Base-by-base conservation (phyloP, 2,329 filamentous ascomycete species). In the Penicillium paneum region DNA sequence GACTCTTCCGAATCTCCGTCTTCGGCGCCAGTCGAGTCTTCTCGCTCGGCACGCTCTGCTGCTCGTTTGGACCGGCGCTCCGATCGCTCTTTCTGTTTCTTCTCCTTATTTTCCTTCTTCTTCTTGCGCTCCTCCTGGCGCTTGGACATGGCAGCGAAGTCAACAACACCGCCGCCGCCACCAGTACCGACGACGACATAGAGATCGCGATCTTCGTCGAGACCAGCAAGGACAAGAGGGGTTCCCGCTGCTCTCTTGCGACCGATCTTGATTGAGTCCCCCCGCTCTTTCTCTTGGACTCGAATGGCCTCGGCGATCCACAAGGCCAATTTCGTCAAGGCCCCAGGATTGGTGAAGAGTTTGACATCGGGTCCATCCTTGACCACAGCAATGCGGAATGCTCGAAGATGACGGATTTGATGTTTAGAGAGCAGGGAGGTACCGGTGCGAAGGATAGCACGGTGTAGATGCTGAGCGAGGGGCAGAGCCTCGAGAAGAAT, bases 151-250 rank as follows among this genome's bases (percentile, higher is more conserved):
- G 84, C 82, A 35, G 84, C 83, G 63, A 88, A 77, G 39, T 81
- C 81, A 3, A 82, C 86, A 0, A 88, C 88, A 1, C 88, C 89
- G 4, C 90, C 90, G 2, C 92, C 91, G 4, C 92, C 90, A 1
- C 92, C 93, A 0, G 93, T 92, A 31, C 94, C 94, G 1, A 99
- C 93, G 3, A 99, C 90, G 1, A 97, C 82, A 69, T 97, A 99
- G 0, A 96, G 85, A 1, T 90, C 90, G 35, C 92, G 80, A 54
- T 84, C 86, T 72, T 97, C 93, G 65, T 97, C 91, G 15, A 97
- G 78, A 8, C 91, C 89, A 1, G 91, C 94, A 43, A 97, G 87
- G 0, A 99, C 94, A 3, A 99, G 82, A 4, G 94, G 93, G 2
- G 88, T 91, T 29, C 89, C 89, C 2, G 72, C 64, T 29, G 71